Conservation (phyloP, 441 rosid genomes). For the Raphanus hybrid region DNA sequence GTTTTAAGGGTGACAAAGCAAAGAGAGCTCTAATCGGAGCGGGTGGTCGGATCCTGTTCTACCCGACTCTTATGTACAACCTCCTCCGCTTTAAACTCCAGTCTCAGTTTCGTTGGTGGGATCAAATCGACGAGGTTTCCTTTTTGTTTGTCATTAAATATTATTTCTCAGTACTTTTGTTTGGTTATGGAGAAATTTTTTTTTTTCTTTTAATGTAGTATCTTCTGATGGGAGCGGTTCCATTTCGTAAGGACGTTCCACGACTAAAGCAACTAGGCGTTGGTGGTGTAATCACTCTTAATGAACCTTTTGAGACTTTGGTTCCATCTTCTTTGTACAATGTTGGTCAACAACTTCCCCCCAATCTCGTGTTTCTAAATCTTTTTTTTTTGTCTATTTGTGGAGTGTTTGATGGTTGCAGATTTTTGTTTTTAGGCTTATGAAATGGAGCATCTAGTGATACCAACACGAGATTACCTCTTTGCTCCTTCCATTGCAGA, state of each 20-base stretch:
- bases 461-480: slow-evolving; percentile 87
- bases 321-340: slow-evolving; percentile 53
- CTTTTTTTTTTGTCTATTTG: neutral
- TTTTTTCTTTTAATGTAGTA: slow-evolving; percentile 42
- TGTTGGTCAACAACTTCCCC: slow-evolving; percentile 39
- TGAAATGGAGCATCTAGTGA: slow-evolving; percentile 74
- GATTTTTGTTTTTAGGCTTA: slow-evolving; percentile 54
- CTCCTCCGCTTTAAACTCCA: slow-evolving; percentile 74
- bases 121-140: slow-evolving; percentile 71
- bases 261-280: slow-evolving; percentile 69
- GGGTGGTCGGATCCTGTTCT: slow-evolving; percentile 79
- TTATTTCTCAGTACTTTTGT: neutral
- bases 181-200: no score
- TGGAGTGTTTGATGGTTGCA: neutral
- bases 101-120: slow-evolving; percentile 85
- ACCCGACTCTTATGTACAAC: slow-evolving; percentile 77
- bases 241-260: slow-evolving; percentile 79
- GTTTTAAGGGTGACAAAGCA: slow-evolving; percentile 32
- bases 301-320: slow-evolving; percentile 81
- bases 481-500: slow-evolving; percentile 75
- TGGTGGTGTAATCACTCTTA: slow-evolving; percentile 84
- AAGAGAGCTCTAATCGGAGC: slow-evolving; percentile 74
- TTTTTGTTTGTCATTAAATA: neutral
- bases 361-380: neutral
- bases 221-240: slow-evolving; percentile 85